phyloP scores from a whole-genome alignment of 1,284 basidiomycete genomes.

The Vanrija sp. region DNA sequence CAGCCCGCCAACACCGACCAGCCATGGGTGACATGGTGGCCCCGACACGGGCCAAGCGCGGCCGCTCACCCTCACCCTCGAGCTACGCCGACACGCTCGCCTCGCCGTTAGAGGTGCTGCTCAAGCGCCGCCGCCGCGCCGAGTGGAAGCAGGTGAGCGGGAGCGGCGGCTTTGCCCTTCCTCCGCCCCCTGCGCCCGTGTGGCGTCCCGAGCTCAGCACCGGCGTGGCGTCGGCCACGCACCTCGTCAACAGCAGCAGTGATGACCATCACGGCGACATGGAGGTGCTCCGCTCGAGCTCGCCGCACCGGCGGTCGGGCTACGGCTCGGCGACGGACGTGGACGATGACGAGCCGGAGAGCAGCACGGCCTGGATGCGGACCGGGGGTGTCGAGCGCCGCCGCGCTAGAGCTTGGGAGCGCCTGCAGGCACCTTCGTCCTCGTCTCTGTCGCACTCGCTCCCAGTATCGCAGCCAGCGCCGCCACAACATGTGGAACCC shows the following conservation, averaged over 20 bases:
- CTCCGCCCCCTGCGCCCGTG: constrained; percentile 2
- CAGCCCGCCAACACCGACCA: no score
- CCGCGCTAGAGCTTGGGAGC: constrained; percentile 16
- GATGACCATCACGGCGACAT: neutral
- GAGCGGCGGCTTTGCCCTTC: neutral
- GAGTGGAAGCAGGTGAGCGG: neutral
- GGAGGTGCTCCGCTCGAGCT: neutral
- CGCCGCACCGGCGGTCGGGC: neutral
- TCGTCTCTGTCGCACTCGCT: neutral
- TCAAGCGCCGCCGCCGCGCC: constrained; percentile 35
- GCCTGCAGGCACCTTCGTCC: constrained; percentile 9
- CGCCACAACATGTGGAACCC: neutral
- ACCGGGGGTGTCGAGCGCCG: constrained; percentile 12
- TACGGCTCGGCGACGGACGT: neutral
- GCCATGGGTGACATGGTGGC: constrained; percentile 6
- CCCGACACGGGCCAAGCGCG: constrained; percentile 28
- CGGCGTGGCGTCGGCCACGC: neutral
- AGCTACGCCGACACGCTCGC: constrained; percentile 25
- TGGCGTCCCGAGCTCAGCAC: neutral
- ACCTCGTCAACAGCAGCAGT: neutral
- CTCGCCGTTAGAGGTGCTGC: constrained; percentile 39
- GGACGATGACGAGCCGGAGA: neutral
- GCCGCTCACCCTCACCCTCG: constrained; percentile 36
- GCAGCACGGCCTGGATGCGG: neutral
- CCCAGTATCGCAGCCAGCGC: neutral